phyloP scores from a whole-genome alignment of 495 filamentous ascomycete genomes.

The Aspergillus incahuasiensis region DNA sequence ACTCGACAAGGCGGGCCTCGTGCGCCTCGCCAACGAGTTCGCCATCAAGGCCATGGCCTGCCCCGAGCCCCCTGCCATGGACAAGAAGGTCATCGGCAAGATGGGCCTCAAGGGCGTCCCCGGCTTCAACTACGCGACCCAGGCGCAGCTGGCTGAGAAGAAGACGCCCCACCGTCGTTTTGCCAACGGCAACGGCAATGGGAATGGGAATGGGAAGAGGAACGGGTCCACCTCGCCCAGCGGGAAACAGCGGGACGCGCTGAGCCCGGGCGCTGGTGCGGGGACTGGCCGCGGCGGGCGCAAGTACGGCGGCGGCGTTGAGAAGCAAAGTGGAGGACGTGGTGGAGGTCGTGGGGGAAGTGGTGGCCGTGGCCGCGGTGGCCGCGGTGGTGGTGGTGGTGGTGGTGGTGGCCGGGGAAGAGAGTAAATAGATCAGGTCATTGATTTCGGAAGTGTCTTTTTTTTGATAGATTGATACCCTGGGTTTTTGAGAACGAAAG shows the following conservation, averaged over 20 bases:
- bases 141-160: slow-evolving; percentile 9
- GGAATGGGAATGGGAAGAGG: too few species aligned
- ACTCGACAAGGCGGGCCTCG: slow-evolving; percentile 37
- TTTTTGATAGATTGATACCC: too few species aligned
- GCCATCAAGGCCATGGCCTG: slow-evolving; percentile 43
- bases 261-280: slow-evolving; percentile 29
- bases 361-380: slow-evolving; percentile 10
- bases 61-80: slow-evolving; percentile 42
- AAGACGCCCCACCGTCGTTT: slow-evolving; percentile 15
- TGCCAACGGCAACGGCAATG: neutral
- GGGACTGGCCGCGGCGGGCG: too few species aligned
- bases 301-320: slow-evolving; percentile 19
- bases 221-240: neutral
- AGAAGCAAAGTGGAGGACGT: slow-evolving; percentile 24
- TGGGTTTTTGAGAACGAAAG: too few species aligned
- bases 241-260: slow-evolving; percentile 13
- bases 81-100: slow-evolving; percentile 44
- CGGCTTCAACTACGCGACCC: slow-evolving; percentile 29
- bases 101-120: slow-evolving; percentile 48
- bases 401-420: slow-evolving; percentile 20
- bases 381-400: slow-evolving; percentile 20
- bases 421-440: too few species aligned
- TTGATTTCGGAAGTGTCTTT: too few species aligned
- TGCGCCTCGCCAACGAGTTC: slow-evolving; percentile 41
- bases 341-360: slow-evolving; percentile 9